Evolutionary conservation across 208 protist species (phyloP).

Genomic region (Angomonas ambiguus): DNA sequence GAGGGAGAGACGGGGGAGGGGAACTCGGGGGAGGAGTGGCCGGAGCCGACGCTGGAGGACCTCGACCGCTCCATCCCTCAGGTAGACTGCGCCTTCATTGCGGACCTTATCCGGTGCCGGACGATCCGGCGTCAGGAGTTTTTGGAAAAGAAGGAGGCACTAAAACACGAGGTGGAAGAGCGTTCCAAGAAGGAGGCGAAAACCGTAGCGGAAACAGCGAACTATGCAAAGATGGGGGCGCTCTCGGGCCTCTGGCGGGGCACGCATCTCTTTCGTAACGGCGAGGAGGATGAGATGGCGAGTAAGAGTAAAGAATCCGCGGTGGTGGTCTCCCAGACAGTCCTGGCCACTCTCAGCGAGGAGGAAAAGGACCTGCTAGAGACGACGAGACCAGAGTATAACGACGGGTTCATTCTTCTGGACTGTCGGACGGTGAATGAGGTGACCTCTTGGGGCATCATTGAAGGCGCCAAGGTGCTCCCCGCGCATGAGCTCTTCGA

Average conservation of each 20-base stretch:
- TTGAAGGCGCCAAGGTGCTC: constrained; percentile 78
- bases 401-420: constrained; percentile 70
- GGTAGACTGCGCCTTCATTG: constrained; percentile 76
- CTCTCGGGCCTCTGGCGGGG: constrained; percentile 23
- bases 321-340: constrained; percentile 32
- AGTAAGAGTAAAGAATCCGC: constrained; percentile 23
- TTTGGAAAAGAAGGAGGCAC: constrained; percentile 33
- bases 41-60: constrained; percentile 62
- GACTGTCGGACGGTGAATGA: constrained; percentile 85
- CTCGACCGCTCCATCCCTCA: constrained; percentile 77
- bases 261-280: constrained; percentile 1
- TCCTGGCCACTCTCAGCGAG: constrained; percentile 34
- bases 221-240: constrained; percentile 30
- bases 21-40: constrained; percentile 23
- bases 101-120: constrained; percentile 56
- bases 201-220: constrained; percentile 31
- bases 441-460: constrained; percentile 81
- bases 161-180: constrained; percentile 43
- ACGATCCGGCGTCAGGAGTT: constrained; percentile 46
- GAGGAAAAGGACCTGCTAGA: constrained; percentile 50
- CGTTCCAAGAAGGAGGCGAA: constrained; percentile 29
- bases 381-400: constrained; percentile 58
- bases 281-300: constrained; percentile 26
- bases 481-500: constrained; percentile 82
- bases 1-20: not conserved